These are phyloP conservation scores for Zopfia rhizophila DNA, from an alignment of 2,329 filamentous ascomycete species.

Conservation along the genomic window DNA sequence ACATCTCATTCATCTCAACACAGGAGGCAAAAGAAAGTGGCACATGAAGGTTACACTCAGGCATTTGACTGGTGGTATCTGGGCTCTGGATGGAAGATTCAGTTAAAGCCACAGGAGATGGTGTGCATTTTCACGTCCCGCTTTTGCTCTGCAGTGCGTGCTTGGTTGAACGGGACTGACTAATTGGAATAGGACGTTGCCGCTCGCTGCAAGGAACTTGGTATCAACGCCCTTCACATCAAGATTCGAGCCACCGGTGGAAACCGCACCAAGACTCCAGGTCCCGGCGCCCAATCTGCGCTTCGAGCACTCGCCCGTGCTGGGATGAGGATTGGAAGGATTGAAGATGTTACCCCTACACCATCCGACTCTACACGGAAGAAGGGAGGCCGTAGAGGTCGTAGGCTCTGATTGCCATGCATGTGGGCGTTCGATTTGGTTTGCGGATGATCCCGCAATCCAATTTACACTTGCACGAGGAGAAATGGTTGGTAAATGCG, in stretches of 20 bases:
- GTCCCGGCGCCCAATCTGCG: constrained; percentile 95
- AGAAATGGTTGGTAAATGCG: no score
- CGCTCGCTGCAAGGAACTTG: constrained; percentile 80
- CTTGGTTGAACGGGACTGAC: constrained; percentile 1
- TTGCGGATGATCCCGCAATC: no score
- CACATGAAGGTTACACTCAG: no score
- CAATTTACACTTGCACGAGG: no score
- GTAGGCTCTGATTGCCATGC: constrained; percentile 82
- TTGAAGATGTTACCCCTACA: constrained; percentile 97
- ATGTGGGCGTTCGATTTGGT: constrained; percentile 19
- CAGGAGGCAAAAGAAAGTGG: no score
- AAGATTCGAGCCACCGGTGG: constrained; percentile 99
- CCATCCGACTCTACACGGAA: constrained; percentile 97
- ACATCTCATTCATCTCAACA: no score
- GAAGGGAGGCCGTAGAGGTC: constrained; percentile 99
- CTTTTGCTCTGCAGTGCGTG: no score
- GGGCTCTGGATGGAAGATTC: no score
- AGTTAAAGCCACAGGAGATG: no score
- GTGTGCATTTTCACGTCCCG: no score
- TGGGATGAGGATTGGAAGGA: constrained; percentile 98
- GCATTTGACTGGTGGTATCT: no score
- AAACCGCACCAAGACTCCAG: constrained; percentile 99
- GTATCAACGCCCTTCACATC: constrained; percentile 94
- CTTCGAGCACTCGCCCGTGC: constrained; percentile 96
- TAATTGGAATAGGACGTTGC: constrained; percentile 63